Conservation (phyloP, 441 rosid species). For the Gossypium gossypioides region DNA sequence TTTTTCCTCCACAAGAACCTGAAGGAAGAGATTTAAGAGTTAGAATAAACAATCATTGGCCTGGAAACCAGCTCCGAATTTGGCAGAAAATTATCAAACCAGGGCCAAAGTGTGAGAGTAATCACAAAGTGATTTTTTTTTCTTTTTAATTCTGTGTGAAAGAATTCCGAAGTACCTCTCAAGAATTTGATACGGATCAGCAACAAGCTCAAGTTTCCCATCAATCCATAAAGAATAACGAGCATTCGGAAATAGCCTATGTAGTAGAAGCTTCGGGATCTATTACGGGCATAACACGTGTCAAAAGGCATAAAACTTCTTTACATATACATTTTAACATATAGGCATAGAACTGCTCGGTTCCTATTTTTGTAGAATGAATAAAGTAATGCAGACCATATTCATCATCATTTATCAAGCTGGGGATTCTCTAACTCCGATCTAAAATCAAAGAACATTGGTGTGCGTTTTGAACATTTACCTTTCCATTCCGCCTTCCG, state of each 20-base stretch:
- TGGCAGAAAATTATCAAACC: background rate
- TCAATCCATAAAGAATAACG: constrained; percentile 77
- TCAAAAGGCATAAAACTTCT: constrained; percentile 17
- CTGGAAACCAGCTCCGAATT: background rate
- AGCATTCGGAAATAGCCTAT: constrained; percentile 72
- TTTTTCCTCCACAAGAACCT: constrained; percentile 88
- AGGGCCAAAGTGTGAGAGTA: background rate
- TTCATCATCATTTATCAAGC: background rate
- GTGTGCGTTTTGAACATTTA: constrained; percentile 15
- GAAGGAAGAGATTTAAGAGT: constrained; percentile 14
- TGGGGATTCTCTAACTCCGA: background rate
- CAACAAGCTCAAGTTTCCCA: constrained; percentile 81
- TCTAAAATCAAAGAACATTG: background rate
- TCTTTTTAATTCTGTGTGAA: background rate
- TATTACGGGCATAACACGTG: constrained; percentile 26
- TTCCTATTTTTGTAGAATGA: background rate
- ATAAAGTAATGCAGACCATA: background rate
- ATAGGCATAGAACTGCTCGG: background rate
- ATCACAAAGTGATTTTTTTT: background rate
- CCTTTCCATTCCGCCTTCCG: constrained; percentile 82
- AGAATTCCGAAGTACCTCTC: constrained; percentile 44
- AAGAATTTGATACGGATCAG: constrained; percentile 76
- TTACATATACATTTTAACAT: background rate
- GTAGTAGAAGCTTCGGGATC: constrained; percentile 76
- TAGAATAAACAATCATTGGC: background rate